phyloP scores from a whole-genome alignment of 805 yeast genomes.

The Blastobotrys mokoenaii region DNA sequence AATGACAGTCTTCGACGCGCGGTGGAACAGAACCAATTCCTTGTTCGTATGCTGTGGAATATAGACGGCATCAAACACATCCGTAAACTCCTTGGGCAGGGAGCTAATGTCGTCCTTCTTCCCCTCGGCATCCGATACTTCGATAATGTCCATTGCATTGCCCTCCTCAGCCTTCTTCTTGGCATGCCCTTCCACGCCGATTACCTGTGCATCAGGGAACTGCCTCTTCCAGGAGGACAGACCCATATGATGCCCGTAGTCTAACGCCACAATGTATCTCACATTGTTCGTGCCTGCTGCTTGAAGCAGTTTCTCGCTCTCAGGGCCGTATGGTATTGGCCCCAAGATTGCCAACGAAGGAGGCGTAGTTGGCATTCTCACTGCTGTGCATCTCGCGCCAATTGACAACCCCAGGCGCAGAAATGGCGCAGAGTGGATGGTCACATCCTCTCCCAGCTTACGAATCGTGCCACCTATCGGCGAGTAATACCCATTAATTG shows the following conservation, averaged over 20 bases:
- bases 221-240: slow-evolving; percentile 42
- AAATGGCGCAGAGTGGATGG: slow-evolving; percentile 19
- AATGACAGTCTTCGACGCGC: slow-evolving; percentile 39
- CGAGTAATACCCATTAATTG: slow-evolving; percentile 10
- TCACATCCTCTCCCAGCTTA: slow-evolving; percentile 10
- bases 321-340: slow-evolving; percentile 20
- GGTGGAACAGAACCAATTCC: slow-evolving; percentile 48
- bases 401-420: slow-evolving; percentile 8
- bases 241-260: slow-evolving; percentile 58
- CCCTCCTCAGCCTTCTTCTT: slow-evolving; percentile 20
- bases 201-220: slow-evolving; percentile 43
- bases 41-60: slow-evolving; percentile 50
- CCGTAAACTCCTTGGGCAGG: slow-evolving; percentile 30
- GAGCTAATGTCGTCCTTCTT: slow-evolving; percentile 5
- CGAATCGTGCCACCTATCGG: slow-evolving; percentile 18
- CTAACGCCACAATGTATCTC: slow-evolving; percentile 46
- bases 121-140: slow-evolving; percentile 13
- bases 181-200: slow-evolving; percentile 40
- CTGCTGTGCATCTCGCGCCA: slow-evolving; percentile 19
- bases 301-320: slow-evolving; percentile 13
- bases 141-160: slow-evolving; percentile 30
- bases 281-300: slow-evolving; percentile 13
- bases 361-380: slow-evolving; percentile 11
- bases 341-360: slow-evolving; percentile 12
- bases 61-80: slow-evolving; percentile 46